These are phyloP conservation scores for Sequoiadendron giganteum DNA, from an alignment of 75 land plant species.

Conservation along the genomic window DNA sequence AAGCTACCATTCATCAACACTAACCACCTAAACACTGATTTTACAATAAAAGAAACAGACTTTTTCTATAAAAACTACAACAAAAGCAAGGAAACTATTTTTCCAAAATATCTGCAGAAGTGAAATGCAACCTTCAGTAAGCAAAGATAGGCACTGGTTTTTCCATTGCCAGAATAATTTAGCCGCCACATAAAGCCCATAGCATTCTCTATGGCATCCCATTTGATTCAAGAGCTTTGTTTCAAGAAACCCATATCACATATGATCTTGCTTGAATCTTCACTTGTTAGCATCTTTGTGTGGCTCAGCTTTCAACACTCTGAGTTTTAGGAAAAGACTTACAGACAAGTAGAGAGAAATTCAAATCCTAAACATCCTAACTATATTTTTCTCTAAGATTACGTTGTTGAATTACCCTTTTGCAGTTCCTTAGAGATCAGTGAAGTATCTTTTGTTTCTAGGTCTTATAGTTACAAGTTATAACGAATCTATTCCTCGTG, in stretches of 20 bases:
- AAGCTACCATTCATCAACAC: no score
- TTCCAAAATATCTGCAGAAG: not conserved
- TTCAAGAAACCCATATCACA: not conserved
- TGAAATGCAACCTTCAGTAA: not conserved
- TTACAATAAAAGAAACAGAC: not conserved
- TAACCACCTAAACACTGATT: no score
- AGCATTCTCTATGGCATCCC: not conserved
- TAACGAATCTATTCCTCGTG: not conserved
- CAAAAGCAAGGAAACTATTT: not conserved
- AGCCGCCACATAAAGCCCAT: not conserved
- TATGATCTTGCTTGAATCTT: not conserved
- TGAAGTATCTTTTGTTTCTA: not conserved
- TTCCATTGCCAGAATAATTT: not conserved
- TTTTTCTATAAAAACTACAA: not conserved
- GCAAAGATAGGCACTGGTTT: not conserved
- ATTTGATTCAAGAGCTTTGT: not conserved
- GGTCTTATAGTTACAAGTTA: not conserved
- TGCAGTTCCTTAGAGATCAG: not conserved
- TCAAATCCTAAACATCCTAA: not conserved
- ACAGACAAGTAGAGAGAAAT: not conserved
- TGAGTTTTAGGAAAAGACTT: not conserved
- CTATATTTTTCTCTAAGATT: not conserved
- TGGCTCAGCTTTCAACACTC: no score
- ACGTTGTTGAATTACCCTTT: not conserved
- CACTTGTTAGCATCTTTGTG: not conserved